These are phyloP conservation scores for Macrophomina pseudophaseolina DNA, from an alignment of 2,329 filamentous ascomycete genomes.

Conservation along the genomic window DNA sequence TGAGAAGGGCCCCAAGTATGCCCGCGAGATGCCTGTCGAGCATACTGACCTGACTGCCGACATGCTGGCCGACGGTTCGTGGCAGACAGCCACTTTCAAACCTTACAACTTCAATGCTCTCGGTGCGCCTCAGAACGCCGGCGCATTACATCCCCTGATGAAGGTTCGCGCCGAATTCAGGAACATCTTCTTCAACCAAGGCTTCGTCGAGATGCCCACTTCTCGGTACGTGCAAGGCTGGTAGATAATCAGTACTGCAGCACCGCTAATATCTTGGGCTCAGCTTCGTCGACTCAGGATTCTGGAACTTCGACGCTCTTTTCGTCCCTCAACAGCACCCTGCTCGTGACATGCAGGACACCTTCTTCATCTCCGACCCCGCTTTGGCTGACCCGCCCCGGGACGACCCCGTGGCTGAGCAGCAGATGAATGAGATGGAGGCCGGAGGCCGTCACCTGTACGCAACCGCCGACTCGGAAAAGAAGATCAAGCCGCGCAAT, in stretches of 20 bases:
- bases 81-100: slow-evolving; percentile 92
- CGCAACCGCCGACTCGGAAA: slow-evolving; percentile 56
- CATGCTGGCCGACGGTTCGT: slow-evolving; percentile 84
- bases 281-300: slow-evolving; percentile 89
- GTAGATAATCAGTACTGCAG: not conserved
- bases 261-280: not conserved
- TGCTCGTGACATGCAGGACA: slow-evolving; percentile 95
- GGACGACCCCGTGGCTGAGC: slow-evolving; percentile 57
- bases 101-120: slow-evolving; percentile 78
- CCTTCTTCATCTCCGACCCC: slow-evolving; percentile 97
- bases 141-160: slow-evolving; percentile 67
- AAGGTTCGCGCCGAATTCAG: slow-evolving; percentile 96
- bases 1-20: slow-evolving; percentile 84
- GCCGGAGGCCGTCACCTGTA: slow-evolving; percentile 57
- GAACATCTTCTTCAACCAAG: slow-evolving; percentile 99
- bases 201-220: slow-evolving; percentile 97
- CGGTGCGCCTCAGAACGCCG: slow-evolving; percentile 64
- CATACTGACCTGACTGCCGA: slow-evolving; percentile 94
- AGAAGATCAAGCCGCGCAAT: slow-evolving; percentile 61
- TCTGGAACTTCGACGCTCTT: slow-evolving; percentile 99
- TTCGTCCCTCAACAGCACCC: slow-evolving; percentile 98
- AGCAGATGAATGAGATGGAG: slow-evolving; percentile 56
- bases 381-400: slow-evolving; percentile 71
- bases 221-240: slow-evolving; percentile 59
- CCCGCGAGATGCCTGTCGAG: slow-evolving; percentile 85